Evolutionary conservation across 108 stramenopile genomes (phyloP).

Genomic region (Conticribra guillardii): DNA sequence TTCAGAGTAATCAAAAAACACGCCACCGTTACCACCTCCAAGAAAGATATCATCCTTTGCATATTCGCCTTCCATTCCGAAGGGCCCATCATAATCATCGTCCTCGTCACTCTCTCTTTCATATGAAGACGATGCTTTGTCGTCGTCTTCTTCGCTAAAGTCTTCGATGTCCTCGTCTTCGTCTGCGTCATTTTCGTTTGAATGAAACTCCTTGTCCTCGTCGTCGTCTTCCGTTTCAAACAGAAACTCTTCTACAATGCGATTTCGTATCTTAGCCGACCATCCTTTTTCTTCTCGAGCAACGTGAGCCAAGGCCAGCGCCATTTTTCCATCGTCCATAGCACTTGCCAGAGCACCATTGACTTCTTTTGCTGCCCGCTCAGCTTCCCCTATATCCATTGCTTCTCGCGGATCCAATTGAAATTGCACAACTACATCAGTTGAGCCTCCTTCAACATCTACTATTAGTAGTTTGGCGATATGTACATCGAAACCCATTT

Average conservation of each 20-base stretch:
- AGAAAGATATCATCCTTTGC: constrained; percentile 70
- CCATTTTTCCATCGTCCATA: constrained; percentile 79
- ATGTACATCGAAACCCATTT: constrained; percentile 58
- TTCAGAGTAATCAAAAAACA: constrained; percentile 74
- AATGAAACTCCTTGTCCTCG: constrained; percentile 33
- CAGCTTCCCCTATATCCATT: constrained; percentile 53
- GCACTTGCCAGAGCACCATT: constrained; percentile 67
- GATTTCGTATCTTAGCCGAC: constrained; percentile 64
- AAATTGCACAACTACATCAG: constrained; percentile 65
- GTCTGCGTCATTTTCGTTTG: constrained; percentile 21
- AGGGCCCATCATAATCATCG: constrained; percentile 59
- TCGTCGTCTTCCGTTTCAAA: constrained; percentile 76
- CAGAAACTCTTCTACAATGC: constrained; percentile 81
- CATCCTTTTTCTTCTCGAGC: constrained; percentile 71
- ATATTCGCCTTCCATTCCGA: constrained; percentile 65
- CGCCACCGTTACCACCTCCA: constrained; percentile 71
- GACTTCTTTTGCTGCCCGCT: constrained; percentile 56
- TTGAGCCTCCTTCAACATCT: constrained; percentile 65
- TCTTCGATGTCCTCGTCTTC: constrained; percentile 12
- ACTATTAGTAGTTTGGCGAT: constrained; percentile 58
- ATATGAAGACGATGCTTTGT: constrained; percentile 3
- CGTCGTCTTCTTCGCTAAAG: constrained; percentile 15
- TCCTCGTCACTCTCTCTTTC: constrained; percentile 3
- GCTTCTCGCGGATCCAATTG: constrained; percentile 43
- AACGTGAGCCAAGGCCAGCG: constrained; percentile 63